Evolutionary conservation across 306 rosid genomes (phyloP), one percentile per base, ranked within the genome.

Genomic region (Sechiopsis laciniata): DNA sequence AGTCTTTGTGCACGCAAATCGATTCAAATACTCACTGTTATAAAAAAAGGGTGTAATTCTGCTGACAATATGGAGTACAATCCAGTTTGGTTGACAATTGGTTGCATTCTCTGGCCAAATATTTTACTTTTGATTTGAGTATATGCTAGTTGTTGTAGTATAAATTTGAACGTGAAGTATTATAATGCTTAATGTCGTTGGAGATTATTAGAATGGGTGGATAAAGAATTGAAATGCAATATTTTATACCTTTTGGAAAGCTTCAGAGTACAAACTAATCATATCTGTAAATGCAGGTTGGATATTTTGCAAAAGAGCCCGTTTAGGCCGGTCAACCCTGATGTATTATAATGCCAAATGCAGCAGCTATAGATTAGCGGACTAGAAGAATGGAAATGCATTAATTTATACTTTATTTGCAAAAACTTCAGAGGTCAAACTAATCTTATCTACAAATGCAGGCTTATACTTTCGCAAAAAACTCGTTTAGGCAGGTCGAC

Each of bases 221-320:
- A 6, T 52, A 6, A 56, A 56, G 62, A 58, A 21, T 59, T 37
- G 0, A 12, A 58, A 56, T 58, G 45, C n/a, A 58, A 20, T 58
- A 24, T 10, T 24, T 11, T 24, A 13, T 59, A 59, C 8, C 14
- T 5, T 24, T 24, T 58, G 63, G 12, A 22, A 58, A 20, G 35
- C 65, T 24, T 59, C 37, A 22, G 32, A 56, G 29, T 56, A 56
- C 29, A 56, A 57, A 59, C 67, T 61, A 61, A 61, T 61, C 22
- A 29, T 2, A 8, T 15, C 35, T 62, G 7, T 16, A 29, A 10
- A 29, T 62, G 68, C 68, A 62, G 48, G 68, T 62, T 32, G 68
- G 68, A 62, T 62, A 16, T 21, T 32, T 2, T 32, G 48, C 68
- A 15, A 8, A 62, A 62, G 48, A 62, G 48, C 21, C 32, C 21